Evolutionary conservation across 2,329 filamentous ascomycete species (phyloP).

Genomic region (Periconia sp.): DNA sequence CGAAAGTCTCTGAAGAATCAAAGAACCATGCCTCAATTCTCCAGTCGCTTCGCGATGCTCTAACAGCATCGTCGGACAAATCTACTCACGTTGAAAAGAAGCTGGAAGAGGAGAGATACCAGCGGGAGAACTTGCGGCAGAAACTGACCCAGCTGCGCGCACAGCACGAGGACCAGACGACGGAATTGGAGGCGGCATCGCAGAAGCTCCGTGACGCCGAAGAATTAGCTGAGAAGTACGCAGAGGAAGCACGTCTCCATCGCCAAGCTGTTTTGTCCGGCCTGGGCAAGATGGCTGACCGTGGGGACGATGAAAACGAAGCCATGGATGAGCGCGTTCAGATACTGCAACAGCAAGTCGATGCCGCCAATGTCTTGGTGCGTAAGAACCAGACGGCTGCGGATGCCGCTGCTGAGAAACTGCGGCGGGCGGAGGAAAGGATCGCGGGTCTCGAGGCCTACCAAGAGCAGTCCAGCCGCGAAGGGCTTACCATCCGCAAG

Average conservation of each 20-base stretch:
- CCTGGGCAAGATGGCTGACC: constrained; percentile 73
- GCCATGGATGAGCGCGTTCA: constrained; percentile 69
- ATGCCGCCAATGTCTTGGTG: constrained; percentile 77
- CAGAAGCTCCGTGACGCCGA: constrained; percentile 84
- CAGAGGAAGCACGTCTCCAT: constrained; percentile 85
- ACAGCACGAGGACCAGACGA: constrained; percentile 80
- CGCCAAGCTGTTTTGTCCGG: constrained; percentile 82
- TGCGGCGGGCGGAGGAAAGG: constrained; percentile 91
- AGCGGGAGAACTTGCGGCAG: constrained; percentile 75
- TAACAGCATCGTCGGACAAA: constrained; percentile 80
- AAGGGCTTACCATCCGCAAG: constrained; percentile 86
- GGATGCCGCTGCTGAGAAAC: constrained; percentile 83
- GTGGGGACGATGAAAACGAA: constrained; percentile 58
- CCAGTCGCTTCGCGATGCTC: constrained; percentile 75
- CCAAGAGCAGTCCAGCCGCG: constrained; percentile 94
- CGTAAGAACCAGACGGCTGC: constrained; percentile 90
- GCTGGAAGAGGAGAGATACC: constrained; percentile 80
- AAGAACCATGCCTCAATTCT: constrained; percentile 75
- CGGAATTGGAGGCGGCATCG: constrained; percentile 76
- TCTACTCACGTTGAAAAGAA: constrained; percentile 78
- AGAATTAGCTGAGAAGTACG: constrained; percentile 85
- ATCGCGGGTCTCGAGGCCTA: constrained; percentile 97
- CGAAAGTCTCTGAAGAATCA: constrained; percentile 69
- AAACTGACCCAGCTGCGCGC: constrained; percentile 77
- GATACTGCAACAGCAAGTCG: constrained; percentile 80